A percentile compares a stretch with the other conserved stretches of the same genome.
Evolutionary conservation across 768 basidiomycete genomes (phyloP).

Genomic region (Boletus vermiculosoides): DNA sequence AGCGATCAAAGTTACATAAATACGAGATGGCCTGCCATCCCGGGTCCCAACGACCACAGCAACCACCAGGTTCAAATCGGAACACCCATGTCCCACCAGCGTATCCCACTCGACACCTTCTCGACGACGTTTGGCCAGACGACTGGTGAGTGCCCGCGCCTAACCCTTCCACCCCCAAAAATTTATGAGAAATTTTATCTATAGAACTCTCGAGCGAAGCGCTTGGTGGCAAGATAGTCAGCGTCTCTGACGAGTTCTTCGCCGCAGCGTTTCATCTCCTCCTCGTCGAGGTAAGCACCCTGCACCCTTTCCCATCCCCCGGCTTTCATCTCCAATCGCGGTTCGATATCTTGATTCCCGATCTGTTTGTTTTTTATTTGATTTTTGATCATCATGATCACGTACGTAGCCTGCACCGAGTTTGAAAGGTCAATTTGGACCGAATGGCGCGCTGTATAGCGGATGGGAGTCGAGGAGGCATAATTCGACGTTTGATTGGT

Average conservation of each 20-base stretch:
- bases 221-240: conserved; percentile 71
- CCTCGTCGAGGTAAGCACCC: conserved; percentile 63
- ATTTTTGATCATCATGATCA: neutral
- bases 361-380: too few relatives aligned
- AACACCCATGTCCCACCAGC: conserved; percentile 43
- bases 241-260: conserved; percentile 95
- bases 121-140: conserved; percentile 43
- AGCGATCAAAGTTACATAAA: neutral
- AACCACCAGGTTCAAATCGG: too few relatives aligned
- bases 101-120: conserved; percentile 48
- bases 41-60: too few relatives aligned
- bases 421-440: conserved; percentile 95
- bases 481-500: conserved; percentile 90
- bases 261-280: conserved; percentile 82
- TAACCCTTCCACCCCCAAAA: neutral
- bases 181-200: neutral
- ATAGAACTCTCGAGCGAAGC: conserved; percentile 87
- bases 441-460: conserved; percentile 89
- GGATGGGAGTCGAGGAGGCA: conserved; percentile 95
- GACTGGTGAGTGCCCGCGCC: conserved; percentile 43
- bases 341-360: neutral
- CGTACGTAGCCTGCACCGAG: conserved; percentile 75
- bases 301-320: neutral
- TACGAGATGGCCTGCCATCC: neutral
- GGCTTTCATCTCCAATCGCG: neutral